These are phyloP conservation scores for Cyclocybe aegerita DNA, from an alignment of 768 basidiomycete species.

Conservation along the genomic window DNA sequence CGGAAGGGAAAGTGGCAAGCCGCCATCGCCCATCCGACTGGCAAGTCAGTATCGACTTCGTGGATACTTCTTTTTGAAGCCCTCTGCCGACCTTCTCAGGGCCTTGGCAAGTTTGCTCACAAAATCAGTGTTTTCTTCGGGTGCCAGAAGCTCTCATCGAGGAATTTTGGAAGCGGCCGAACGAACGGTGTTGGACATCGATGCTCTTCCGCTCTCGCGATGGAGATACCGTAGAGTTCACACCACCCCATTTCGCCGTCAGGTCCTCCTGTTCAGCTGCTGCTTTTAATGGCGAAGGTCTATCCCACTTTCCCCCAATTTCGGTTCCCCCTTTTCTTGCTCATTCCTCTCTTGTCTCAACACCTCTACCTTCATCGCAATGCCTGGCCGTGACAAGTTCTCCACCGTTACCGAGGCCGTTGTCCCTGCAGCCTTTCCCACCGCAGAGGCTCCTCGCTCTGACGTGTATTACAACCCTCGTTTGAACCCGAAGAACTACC, in stretches of 20 bases:
- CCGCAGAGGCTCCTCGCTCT: no score
- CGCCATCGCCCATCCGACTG: neutral
- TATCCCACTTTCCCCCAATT: neutral
- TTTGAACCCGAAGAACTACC: slow-evolving; percentile 64
- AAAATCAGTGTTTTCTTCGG: neutral
- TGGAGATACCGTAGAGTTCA: neutral
- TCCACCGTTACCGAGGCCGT: no score
- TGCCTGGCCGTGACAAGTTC: neutral
- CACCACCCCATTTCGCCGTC: neutral
- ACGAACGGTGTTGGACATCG: neutral
- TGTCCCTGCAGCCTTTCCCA: no score
- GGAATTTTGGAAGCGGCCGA: neutral
- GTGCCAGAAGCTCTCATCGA: neutral
- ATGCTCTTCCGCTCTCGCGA: neutral
- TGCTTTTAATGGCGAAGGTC: neutral
- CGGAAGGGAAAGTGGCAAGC: neutral
- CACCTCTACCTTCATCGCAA: neutral
- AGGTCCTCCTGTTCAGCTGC: neutral
- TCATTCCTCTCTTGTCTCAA: neutral
- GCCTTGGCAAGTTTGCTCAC: neutral
- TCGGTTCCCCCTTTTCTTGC: neutral
- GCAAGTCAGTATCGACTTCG: neutral
- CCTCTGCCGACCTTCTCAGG: neutral
- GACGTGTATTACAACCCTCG: slow-evolving; percentile 59
- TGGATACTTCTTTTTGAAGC: neutral